Base-by-base conservation (phyloP, 192 early-diverging fungal genomes). In the Lunasporangiospora selenospora region DNA sequence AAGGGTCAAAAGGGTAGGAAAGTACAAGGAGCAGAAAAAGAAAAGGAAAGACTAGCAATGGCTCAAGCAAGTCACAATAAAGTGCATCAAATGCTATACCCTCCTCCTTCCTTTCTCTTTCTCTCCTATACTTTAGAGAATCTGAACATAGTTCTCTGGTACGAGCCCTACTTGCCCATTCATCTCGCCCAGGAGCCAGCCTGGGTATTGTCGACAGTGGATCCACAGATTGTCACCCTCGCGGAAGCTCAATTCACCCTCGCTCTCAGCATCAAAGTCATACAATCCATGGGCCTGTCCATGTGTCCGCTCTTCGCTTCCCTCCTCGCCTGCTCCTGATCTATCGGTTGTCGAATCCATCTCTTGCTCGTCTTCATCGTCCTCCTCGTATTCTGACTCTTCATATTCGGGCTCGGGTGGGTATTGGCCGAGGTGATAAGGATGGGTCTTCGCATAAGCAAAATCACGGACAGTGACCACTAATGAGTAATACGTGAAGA, bases 101-200 rank as follows among this genome's bases (percentile, higher is more conserved):
- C 11, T 36, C 32, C 32, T 34, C 41, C 10, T 45, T n/a, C n/a
- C n/a, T n/a, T n/a, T n/a, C n/a, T n/a, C n/a, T n/a, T n/a, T n/a
- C n/a, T n/a, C n/a, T n/a, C n/a, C n/a, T n/a, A n/a, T n/a, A n/a
- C 3, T n/a, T 63, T 60, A 81, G 11, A 81, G 52, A 27, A 87
- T 47, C 77, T 91, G 80, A 32, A 92, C 84, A 69, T 91, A 92
- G 75, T 89, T 88, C 50, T 90, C 91, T 27, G 91, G 91, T 44
- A 92, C 83, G 39, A 92, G 65, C 1, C 91, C 91, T 24, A 88
- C 83, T 59, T 88, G 77, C 7, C 60, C 65, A 56, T 85, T 81
- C 18, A 84, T 70, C 67, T 88, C 89, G 7, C 87, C 91, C 48
- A 91, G 78, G 27, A 92, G 76, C 91, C 91, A 92, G 53, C 89